Percentiles rank a stretch among this genome's conserved stretches.
These are phyloP conservation scores for Penicillium glabrum DNA, from an alignment of 2,329 filamentous ascomycete species.

Conservation along the genomic window DNA sequence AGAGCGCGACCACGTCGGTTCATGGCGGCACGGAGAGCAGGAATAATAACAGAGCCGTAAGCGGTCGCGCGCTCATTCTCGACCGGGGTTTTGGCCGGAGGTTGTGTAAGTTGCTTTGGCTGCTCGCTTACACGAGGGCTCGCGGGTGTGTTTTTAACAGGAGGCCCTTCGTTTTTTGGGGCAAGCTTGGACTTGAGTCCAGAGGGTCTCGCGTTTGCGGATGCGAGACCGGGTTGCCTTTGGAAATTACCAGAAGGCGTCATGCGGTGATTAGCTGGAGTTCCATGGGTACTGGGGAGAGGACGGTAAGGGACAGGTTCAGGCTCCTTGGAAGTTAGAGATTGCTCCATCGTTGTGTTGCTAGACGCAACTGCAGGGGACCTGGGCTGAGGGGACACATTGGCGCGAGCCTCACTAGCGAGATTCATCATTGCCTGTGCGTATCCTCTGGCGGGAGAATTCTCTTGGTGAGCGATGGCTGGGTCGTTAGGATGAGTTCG, in stretches of 20 bases:
- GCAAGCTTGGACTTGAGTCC: constrained; percentile 25
- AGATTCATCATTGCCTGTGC: constrained; percentile 10
- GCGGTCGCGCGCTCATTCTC: constrained; percentile 18
- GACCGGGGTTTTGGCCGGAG: constrained; percentile 12
- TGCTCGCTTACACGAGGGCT: constrained; percentile 36
- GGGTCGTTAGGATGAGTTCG: constrained; percentile 47
- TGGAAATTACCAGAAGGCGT: constrained; percentile 2
- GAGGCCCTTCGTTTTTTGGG: constrained; percentile 13
- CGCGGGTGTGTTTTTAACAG: constrained; percentile 3
- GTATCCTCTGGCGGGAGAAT: constrained; percentile 14
- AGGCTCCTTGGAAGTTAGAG: constrained; percentile 4
- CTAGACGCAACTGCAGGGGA: not conserved
- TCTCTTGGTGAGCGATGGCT: constrained; percentile 30
- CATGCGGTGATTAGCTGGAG: constrained; percentile 1
- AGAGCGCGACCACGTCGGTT: constrained; percentile 69
- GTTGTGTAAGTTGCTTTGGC: constrained; percentile 22
- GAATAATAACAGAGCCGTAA: constrained; percentile 53
- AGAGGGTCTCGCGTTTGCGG: constrained; percentile 7
- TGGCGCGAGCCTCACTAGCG: not conserved
- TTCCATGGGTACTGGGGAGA: constrained; percentile 3
- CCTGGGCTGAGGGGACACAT: not conserved
- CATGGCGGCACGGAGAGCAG: constrained; percentile 73
- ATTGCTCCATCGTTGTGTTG: not conserved
- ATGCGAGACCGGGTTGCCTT: constrained; percentile 7
- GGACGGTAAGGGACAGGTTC: constrained; percentile 10